Conservation (phyloP, 2,329 filamentous ascomycete genomes). For the Phoma sp. region DNA sequence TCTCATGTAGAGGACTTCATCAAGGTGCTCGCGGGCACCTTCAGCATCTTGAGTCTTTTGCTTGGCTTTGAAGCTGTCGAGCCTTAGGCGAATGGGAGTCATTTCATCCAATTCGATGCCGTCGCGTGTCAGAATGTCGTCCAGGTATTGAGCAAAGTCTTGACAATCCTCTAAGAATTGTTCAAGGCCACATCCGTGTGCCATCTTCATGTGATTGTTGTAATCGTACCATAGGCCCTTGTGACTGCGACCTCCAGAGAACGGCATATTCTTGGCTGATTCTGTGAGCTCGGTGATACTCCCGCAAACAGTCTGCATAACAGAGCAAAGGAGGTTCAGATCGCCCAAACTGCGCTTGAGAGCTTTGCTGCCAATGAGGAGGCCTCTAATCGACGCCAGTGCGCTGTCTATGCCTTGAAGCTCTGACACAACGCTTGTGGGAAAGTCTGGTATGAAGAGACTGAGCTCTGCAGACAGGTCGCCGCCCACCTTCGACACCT, state of each 20-base stretch:
- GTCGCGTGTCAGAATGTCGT: slow-evolving; percentile 25
- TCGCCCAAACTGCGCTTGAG: slow-evolving; percentile 20
- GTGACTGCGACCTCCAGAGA: slow-evolving; percentile 2
- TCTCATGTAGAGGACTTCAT: slow-evolving; percentile 36
- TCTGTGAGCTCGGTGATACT: slow-evolving; percentile 32
- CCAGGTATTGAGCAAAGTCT: slow-evolving; percentile 31
- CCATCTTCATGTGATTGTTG: slow-evolving; percentile 29
- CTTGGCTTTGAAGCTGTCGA: slow-evolving; percentile 32
- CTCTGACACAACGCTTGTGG: slow-evolving; percentile 18
- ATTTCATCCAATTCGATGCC: slow-evolving; percentile 28
- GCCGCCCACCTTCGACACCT: slow-evolving; percentile 25
- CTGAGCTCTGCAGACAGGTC: slow-evolving; percentile 25
- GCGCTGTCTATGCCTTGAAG: slow-evolving; percentile 26
- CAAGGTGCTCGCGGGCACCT: slow-evolving; percentile 27
- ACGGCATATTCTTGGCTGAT: slow-evolving; percentile 12
- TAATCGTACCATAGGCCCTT: slow-evolving; percentile 35
- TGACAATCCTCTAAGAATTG: slow-evolving; percentile 30
- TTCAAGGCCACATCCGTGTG: slow-evolving; percentile 25
- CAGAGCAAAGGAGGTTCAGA: slow-evolving; percentile 34
- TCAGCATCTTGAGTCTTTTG: slow-evolving; percentile 22
- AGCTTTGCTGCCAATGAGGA: slow-evolving; percentile 19
- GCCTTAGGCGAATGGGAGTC: slow-evolving; percentile 24
- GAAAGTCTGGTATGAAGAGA: slow-evolving; percentile 24
- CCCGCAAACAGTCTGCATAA: slow-evolving; percentile 31
- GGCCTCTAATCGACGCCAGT: slow-evolving; percentile 24